Conservation (phyloP, 2,329 filamentous ascomycete species). For the Coniella vitis region DNA sequence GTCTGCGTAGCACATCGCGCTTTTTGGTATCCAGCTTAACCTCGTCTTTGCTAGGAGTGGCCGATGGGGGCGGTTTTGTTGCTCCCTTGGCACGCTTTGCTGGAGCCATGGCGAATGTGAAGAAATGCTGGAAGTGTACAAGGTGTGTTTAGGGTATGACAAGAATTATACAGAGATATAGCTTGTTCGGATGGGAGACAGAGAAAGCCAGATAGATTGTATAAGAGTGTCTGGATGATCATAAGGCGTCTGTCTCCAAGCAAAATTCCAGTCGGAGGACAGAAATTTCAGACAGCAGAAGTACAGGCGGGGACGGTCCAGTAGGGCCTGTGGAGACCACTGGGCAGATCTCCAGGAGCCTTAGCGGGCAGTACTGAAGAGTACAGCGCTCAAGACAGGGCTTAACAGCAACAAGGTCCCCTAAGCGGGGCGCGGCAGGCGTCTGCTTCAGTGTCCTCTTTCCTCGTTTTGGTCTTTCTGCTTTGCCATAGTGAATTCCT, state of each 20-base stretch:
- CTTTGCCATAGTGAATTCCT: too few species aligned
- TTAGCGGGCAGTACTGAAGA: too few species aligned
- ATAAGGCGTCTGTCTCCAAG: too few species aligned
- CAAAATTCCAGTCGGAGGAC: background rate
- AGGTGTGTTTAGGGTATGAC: background rate
- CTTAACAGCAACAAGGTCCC: background rate
- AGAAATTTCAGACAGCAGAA: slow-evolving; percentile 9
- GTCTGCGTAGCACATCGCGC: slow-evolving; percentile 5
- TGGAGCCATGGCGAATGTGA: slow-evolving; percentile 5
- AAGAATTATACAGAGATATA: too few species aligned
- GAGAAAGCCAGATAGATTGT: too few species aligned
- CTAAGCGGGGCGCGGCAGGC: background rate
- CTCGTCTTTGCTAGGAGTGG: slow-evolving; percentile 2
- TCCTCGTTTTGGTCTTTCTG: too few species aligned
- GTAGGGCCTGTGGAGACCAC: background rate
- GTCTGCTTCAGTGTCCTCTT: too few species aligned
- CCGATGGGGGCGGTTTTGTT: background rate
- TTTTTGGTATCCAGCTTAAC: background rate
- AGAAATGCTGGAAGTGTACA: too few species aligned
- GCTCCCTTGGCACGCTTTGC: background rate
- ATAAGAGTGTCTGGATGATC: too few species aligned
- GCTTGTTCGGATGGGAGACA: too few species aligned
- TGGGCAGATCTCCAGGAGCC: too few species aligned
- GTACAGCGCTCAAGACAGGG: background rate
- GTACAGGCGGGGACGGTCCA: slow-evolving; percentile 12